Base-by-base conservation (phyloP, 2,329 filamentous ascomycete species). In the Sporothrix humicola region DNA sequence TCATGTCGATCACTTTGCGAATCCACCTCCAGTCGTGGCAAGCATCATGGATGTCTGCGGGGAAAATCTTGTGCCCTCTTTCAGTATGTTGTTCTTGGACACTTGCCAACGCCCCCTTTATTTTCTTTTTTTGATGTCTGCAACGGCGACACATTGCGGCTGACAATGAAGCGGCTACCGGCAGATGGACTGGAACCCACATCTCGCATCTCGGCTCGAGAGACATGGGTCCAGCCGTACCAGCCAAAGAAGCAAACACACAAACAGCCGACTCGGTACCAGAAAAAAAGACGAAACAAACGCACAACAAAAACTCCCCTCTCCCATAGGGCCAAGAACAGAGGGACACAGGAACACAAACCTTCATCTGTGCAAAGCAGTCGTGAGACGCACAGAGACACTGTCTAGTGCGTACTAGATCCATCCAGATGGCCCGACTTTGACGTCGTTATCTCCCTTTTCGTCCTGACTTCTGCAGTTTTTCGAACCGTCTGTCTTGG, bases 121-220 rank as follows among this genome's bases (percentile, higher is more conserved):
- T 37, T 37, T 37, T 6, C 13, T 4, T n/a, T 8, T 9, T 7
- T 61, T 61, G 13, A 42, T 61, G 20, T 61, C 58, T 61, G 26
- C 31, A 61, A 61, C 58, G 58, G 58, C 58, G 58, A 42, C 58
- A 61, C 58, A 61, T 37, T 61, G 58, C 58, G 58, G 56, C 56
- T 59, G 56, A n/a, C 26, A 10, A 59, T 59, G 56, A 13, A 37
- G 13, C 56, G 56, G 58, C 58, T 44, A 44, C 58, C 37, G 31
- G 58, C 17, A 63, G 31, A 63, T 44, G 37, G 52, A 37, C 7
- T 37, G 31, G 37, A 63, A 20, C 37, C 58, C 31, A 37, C 31
- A 59, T 59, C 4, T 37, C 31, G 7, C 31, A 42, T 63, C 58
- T 63, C 58, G 58, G 31, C 26, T 44, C 58, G 58, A 63, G 58